Base-by-base conservation (phyloP, 768 basidiomycete genomes). In the Rhizopogon vinicolor region DNA sequence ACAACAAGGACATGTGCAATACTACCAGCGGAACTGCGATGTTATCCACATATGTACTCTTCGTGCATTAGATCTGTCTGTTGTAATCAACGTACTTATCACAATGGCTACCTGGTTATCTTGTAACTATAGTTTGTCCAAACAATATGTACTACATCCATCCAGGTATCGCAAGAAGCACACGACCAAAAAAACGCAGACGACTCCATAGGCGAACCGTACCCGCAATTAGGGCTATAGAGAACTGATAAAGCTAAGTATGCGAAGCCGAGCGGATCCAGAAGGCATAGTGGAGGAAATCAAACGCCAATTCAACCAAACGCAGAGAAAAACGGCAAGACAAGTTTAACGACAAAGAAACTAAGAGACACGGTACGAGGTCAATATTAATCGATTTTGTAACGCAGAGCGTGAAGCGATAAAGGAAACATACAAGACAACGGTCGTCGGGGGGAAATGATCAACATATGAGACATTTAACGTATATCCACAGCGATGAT, bases 61-160 rank as follows among this genome's bases (percentile, higher is more conserved):
- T 48, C 13, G 12, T 19, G 13, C 31, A 16, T 16, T 37, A 22
- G 5, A 22, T 8, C 22, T 37, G 12, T 48, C 18, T 49, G 8
- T 9, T 49, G 35, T 19, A 49, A 16, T 35, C 46, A 5, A 49
- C 25, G 35, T 49, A 49, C 48, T 49, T 22, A 49, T 48, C 33
- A 35, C 8, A 16, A 16, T 16, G 33, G 48, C 14, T 48, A 49
- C 48, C 48, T 49, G 48, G 35, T 25, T 13, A 35, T 35, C 19
- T 35, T 49, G 48, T 49, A 49, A 37, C 35, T 49, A 49, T 49
- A 49, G 48, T n/a, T 25, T 22, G 58, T 70, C 69, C 68, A 68
- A 61, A 64, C 60, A 58, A 60, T 58, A 52, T 71, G 66, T 69
- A 69, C 68, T 69, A 69, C 69, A 69, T 70, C 33, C 68, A 71